Evolutionary conservation across 495 filamentous ascomycete genomes (phyloP).

Genomic region (Penicillium tannophilum): DNA sequence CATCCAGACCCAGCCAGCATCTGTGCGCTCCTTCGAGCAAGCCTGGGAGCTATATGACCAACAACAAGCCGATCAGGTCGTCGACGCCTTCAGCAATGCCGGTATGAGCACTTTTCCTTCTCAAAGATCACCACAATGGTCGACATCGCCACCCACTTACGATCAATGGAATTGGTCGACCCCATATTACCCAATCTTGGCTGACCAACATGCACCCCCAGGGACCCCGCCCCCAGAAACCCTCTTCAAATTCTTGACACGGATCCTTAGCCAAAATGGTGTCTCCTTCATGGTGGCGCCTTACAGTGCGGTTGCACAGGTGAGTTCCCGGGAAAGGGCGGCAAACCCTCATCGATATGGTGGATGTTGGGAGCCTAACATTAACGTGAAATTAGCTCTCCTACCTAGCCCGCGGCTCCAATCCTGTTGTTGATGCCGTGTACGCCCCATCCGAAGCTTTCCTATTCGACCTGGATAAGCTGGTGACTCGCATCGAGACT

Average conservation of each 20-base stretch:
- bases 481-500: slow-evolving; percentile 79
- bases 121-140: slow-evolving; percentile 4
- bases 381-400: slow-evolving; percentile 60
- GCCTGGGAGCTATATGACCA: slow-evolving; percentile 90
- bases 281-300: slow-evolving; percentile 86
- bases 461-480: slow-evolving; percentile 80
- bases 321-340: slow-evolving; percentile 32
- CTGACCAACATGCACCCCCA: slow-evolving; percentile 32
- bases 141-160: slow-evolving; percentile 3
- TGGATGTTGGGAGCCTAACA: slow-evolving; percentile 4
- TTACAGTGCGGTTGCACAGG: slow-evolving; percentile 88
- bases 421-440: slow-evolving; percentile 71
- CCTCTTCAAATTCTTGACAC: slow-evolving; percentile 74
- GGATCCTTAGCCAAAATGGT: slow-evolving; percentile 65
- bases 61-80: slow-evolving; percentile 74
- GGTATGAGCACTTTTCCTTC: slow-evolving; percentile 54
- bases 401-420: slow-evolving; percentile 72
- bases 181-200: background rate
- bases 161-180: slow-evolving; percentile 1
- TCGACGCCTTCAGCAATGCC: slow-evolving; percentile 77
- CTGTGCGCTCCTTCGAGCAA: slow-evolving; percentile 50
- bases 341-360: background rate
- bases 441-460: slow-evolving; percentile 87
- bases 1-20: slow-evolving; percentile 42
- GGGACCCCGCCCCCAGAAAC: slow-evolving; percentile 59